A percentile compares a stretch with the other conserved stretches of the same genome.
Evolutionary conservation across 306 rosid species (phyloP).

Genomic region (Prunus persica): Prunus_persica_NCBIv2 NC_034011.1:25720001-25720500

Average conservation of each 20-base stretch:
- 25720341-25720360: neutral
- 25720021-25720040: too few relatives aligned
- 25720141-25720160: too few relatives aligned
- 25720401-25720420: neutral
- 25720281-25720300: neutral
- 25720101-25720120: too few relatives aligned
- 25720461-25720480: constrained; percentile 48
- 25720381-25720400: constrained; percentile 2
- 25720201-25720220: too few relatives aligned
- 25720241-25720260: neutral
- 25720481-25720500: constrained; percentile 52
- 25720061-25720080: too few relatives aligned
- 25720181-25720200: too few relatives aligned
- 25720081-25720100: too few relatives aligned
- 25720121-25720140: too few relatives aligned
- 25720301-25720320: constrained; percentile 2
- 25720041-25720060: too few relatives aligned
- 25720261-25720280: neutral
- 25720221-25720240: neutral
- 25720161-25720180: too few relatives aligned
- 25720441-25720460: constrained; percentile 34
- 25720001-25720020: too few relatives aligned
- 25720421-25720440: constrained; percentile 1
- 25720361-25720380: neutral
- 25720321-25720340: constrained; percentile 5